Percentiles rank a stretch among this genome's conserved stretches.
These are phyloP conservation scores for Sarocladiaceae sp. DNA, from an alignment of 2,329 filamentous ascomycete species.

Conservation along the genomic window DNA sequence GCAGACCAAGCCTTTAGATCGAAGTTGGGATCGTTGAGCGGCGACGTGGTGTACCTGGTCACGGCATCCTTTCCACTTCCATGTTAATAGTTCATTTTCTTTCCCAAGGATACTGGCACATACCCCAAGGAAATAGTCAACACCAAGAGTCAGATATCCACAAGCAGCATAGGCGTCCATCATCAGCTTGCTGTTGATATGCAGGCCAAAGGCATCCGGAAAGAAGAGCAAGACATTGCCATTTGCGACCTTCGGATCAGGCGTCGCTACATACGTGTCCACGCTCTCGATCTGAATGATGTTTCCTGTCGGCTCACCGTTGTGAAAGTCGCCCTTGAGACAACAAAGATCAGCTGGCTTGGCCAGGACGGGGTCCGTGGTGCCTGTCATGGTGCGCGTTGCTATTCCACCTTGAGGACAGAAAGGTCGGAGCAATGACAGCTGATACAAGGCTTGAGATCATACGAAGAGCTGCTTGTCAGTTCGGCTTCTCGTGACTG, in stretches of 20 bases:
- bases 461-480: too few species aligned
- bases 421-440: too few species aligned
- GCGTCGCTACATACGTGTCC: not conserved
- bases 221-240: not conserved
- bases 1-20: not conserved
- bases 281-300: slow-evolving; percentile 5
- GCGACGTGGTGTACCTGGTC: not conserved
- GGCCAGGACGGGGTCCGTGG: not conserved
- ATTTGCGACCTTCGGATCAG: slow-evolving; percentile 3
- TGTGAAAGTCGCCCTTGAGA: slow-evolving; percentile 3
- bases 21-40: slow-evolving; percentile 2
- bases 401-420: too few species aligned
- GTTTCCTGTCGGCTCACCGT: not conserved
- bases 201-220: slow-evolving; percentile 1
- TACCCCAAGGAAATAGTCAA: slow-evolving; percentile 4
- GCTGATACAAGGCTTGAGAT: too few species aligned
- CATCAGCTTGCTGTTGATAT: slow-evolving; percentile 1
- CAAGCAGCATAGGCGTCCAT: slow-evolving; percentile 5
- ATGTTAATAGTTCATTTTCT: too few species aligned
- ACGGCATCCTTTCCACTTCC: slow-evolving; percentile 3
- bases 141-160: not conserved
- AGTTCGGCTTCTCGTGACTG: too few species aligned
- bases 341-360: slow-evolving; percentile 4
- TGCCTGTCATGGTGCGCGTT: not conserved
- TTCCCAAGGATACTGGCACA: too few species aligned